Conservation (phyloP, 441 rosid genomes). For the Gossypium lobatum region DNA sequence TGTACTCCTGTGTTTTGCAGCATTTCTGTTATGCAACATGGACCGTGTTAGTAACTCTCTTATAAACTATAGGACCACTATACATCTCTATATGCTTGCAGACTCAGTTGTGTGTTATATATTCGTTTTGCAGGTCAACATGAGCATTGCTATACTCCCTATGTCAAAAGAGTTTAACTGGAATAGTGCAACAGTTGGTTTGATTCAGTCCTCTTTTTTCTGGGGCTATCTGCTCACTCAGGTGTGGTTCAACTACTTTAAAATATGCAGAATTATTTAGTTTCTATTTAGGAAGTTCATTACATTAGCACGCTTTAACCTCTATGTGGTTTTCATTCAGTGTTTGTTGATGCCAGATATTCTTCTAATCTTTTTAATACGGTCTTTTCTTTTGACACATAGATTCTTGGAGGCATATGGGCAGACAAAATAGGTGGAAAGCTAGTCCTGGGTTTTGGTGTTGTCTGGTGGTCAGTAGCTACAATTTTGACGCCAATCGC, state of each 20-base stretch:
- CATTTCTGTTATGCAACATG: conserved; percentile 94
- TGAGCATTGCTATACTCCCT: conserved; percentile 98
- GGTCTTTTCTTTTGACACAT: conserved; percentile 22
- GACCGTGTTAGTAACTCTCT: conserved; percentile 65
- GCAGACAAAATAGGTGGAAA: conserved; percentile 96
- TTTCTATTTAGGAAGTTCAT: background rate
- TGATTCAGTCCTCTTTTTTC: conserved; percentile 97
- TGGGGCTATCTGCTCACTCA: conserved; percentile 98
- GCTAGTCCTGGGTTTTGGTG: conserved; percentile 90
- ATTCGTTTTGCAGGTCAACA: conserved; percentile 64
- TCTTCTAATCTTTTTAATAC: conserved; percentile 6
- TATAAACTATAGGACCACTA: background rate
- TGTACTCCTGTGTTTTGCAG: conserved; percentile 76
- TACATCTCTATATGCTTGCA: conserved; percentile 13
- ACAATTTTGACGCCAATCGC: conserved; percentile 95
- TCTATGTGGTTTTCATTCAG: background rate
- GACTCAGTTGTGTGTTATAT: conserved; percentile 8
- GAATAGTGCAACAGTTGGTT: conserved; percentile 96
- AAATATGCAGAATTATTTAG: conserved; percentile 1
- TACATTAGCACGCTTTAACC: conserved; percentile 1
- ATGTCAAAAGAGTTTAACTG: conserved; percentile 93
- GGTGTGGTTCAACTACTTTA: conserved; percentile 33
- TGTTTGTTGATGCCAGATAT: conserved; percentile 5
- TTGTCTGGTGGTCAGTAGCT: conserved; percentile 93
- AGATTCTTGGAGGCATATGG: conserved; percentile 98